A percentile compares a stretch with the other conserved stretches of the same genome.
These are phyloP conservation scores for Lotmaria passim DNA, from an alignment of 208 protist species.

Conservation along the genomic window DNA sequence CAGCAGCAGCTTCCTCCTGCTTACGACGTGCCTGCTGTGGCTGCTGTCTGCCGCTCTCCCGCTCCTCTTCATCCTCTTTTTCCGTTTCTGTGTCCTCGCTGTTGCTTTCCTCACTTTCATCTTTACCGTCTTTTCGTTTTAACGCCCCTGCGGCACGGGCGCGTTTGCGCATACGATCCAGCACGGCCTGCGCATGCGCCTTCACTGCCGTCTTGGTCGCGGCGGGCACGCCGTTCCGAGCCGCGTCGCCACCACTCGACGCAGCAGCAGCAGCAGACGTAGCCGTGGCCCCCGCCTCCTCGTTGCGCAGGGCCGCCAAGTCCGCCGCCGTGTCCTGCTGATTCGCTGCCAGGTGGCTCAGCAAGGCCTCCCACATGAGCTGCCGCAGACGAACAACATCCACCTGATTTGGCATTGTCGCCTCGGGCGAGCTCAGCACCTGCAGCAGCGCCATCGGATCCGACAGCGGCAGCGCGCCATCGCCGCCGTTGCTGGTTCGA, in stretches of 20 bases:
- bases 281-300: background rate
- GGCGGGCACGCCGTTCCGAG: background rate
- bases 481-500: conserved; percentile 24
- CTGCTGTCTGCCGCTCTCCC: background rate
- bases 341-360: conserved; percentile 40
- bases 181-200: conserved; percentile 32
- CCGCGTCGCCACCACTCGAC: background rate
- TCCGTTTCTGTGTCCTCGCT: background rate
- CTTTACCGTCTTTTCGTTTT: conserved; percentile 9
- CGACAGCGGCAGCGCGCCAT: background rate
- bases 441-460: conserved; percentile 48
- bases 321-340: conserved; percentile 21
- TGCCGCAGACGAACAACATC: conserved; percentile 82
- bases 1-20: background rate
- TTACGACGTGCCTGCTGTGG: background rate
- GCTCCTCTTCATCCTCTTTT: background rate
- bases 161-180: conserved; percentile 28
- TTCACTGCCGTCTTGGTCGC: conserved; percentile 30
- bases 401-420: conserved; percentile 78
- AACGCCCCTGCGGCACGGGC: conserved; percentile 9
- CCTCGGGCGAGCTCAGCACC: conserved; percentile 68
- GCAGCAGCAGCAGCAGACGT: too few species aligned
- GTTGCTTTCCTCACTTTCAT: background rate
- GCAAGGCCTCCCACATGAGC: conserved; percentile 80
- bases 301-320: conserved; percentile 9